Evolutionary conservation across 768 basidiomycete species (phyloP).

Genomic region (Lactarius evosmus): DNA sequence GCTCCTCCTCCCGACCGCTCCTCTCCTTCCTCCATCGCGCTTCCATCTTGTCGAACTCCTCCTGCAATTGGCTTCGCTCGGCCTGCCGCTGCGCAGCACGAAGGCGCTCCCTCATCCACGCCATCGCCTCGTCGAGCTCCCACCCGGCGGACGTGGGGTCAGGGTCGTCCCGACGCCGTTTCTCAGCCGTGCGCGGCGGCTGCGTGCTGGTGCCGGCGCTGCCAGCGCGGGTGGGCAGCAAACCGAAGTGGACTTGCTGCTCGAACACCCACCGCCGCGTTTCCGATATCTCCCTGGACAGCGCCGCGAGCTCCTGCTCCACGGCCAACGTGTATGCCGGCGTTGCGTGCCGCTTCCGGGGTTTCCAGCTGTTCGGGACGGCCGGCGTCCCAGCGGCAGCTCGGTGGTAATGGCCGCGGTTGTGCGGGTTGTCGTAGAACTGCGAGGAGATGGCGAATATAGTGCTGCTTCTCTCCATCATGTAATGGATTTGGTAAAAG

Average conservation of each 20-base stretch:
- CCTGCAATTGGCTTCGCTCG: conserved; percentile 46
- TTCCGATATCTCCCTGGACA: conserved; percentile 45
- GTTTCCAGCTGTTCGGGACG: conserved; percentile 8
- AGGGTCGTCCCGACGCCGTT: conserved; percentile 4
- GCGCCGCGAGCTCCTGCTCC: conserved; percentile 49
- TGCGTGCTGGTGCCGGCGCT: neutral
- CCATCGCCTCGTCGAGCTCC: conserved; percentile 15
- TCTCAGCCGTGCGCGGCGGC: neutral
- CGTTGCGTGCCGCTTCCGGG: conserved; percentile 34
- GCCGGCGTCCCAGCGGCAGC: conserved; percentile 13
- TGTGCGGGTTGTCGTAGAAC: conserved; percentile 19
- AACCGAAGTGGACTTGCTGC: conserved; percentile 41
- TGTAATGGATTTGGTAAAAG: neutral
- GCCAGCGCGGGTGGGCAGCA: conserved; percentile 17
- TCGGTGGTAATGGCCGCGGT: conserved; percentile 14
- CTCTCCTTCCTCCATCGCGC: conserved; percentile 45
- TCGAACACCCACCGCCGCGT: conserved; percentile 65
- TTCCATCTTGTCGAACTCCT: conserved; percentile 55
- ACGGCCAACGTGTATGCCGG: conserved; percentile 42
- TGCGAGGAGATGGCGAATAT: conserved; percentile 25
- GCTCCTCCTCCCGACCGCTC: conserved; percentile 45
- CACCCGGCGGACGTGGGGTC: conserved; percentile 1
- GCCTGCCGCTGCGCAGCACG: conserved; percentile 27
- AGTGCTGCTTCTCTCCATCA: conserved; percentile 25
- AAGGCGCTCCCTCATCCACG: conserved; percentile 17